Evolutionary conservation across 2,329 filamentous ascomycete species (phyloP).

Genomic region (Dothideomycetes sp.): DNA sequence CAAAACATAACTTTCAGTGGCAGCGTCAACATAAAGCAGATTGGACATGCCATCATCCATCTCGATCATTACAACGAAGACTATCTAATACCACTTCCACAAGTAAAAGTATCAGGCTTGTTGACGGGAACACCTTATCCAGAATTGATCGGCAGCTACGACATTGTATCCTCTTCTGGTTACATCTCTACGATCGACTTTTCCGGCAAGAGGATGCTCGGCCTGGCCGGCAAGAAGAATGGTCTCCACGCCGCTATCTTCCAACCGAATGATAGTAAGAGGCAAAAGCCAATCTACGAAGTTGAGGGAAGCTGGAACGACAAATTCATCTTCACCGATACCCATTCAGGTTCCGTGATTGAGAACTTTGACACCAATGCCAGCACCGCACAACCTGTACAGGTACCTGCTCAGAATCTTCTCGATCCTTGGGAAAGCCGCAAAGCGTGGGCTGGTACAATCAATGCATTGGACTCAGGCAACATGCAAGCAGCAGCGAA

Average conservation of each 20-base stretch:
- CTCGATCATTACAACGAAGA: slow-evolving; percentile 37
- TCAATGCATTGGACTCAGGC: slow-evolving; percentile 29
- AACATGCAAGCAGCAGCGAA: slow-evolving; percentile 32
- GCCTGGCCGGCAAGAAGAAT: slow-evolving; percentile 34
- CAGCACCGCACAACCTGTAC: slow-evolving; percentile 19
- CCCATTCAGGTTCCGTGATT: slow-evolving; percentile 24
- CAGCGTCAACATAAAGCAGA: slow-evolving; percentile 38
- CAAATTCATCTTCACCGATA: slow-evolving; percentile 30
- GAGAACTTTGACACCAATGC: slow-evolving; percentile 29
- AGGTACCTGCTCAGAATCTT: slow-evolving; percentile 17
- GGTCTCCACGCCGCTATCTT: slow-evolving; percentile 32
- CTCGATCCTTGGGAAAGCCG: slow-evolving; percentile 39
- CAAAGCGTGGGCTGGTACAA: slow-evolving; percentile 35
- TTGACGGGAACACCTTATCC: slow-evolving; percentile 36
- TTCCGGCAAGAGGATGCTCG: slow-evolving; percentile 33
- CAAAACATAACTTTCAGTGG: slow-evolving; percentile 40
- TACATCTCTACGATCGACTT: slow-evolving; percentile 36
- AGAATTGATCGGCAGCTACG: slow-evolving; percentile 34
- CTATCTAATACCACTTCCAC: slow-evolving; percentile 37
- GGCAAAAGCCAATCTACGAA: slow-evolving; percentile 28
- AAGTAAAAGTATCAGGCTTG: slow-evolving; percentile 38
- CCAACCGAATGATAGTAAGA: slow-evolving; percentile 21
- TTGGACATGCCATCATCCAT: slow-evolving; percentile 36
- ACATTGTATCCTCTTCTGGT: slow-evolving; percentile 33
- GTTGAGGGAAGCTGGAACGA: slow-evolving; percentile 36